Evolutionary conservation across 306 rosid species (phyloP).

Genomic region (Rosa persica): DNA sequence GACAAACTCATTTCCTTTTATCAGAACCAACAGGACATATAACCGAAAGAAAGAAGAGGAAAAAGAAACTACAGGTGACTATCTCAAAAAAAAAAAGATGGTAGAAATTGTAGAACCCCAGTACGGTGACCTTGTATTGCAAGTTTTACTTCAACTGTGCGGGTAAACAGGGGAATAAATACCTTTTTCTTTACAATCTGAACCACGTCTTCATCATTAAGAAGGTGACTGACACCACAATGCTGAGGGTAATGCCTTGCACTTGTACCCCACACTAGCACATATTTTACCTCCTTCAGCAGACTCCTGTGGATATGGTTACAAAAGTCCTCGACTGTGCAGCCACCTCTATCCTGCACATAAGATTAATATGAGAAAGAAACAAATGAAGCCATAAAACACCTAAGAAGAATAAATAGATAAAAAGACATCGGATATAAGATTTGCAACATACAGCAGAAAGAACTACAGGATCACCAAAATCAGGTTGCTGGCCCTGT

Average conservation of each 20-base stretch:
- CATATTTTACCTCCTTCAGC: slow-evolving; percentile 96
- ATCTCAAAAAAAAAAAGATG: background rate
- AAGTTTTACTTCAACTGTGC: background rate
- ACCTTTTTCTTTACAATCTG: slow-evolving; percentile 99
- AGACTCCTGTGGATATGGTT: slow-evolving; percentile 95
- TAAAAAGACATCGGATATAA: slow-evolving; percentile 9
- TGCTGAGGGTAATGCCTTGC: slow-evolving; percentile 98
- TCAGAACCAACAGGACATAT: background rate
- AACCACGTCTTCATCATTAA: slow-evolving; percentile 90
- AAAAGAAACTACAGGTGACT: background rate
- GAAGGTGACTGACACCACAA: slow-evolving; percentile 80
- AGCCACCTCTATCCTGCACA: slow-evolving; percentile 94
- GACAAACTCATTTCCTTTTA: background rate
- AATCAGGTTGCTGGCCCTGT: slow-evolving; percentile 99
- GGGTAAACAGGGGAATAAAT: background rate
- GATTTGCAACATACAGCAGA: slow-evolving; percentile 68
- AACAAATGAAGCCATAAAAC: background rate
- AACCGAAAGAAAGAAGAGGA: background rate
- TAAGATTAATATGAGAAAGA: slow-evolving; percentile 25
- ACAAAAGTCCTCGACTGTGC: slow-evolving; percentile 93
- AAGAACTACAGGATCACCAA: slow-evolving; percentile 87
- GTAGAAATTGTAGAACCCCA: background rate
- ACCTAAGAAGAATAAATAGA: slow-evolving; percentile 5
- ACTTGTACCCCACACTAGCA: slow-evolving; percentile 94
- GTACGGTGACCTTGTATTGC: background rate